Evolutionary conservation across 2,329 filamentous ascomycete genomes (phyloP).

Genomic region (Epichloe gansuensis): DNA sequence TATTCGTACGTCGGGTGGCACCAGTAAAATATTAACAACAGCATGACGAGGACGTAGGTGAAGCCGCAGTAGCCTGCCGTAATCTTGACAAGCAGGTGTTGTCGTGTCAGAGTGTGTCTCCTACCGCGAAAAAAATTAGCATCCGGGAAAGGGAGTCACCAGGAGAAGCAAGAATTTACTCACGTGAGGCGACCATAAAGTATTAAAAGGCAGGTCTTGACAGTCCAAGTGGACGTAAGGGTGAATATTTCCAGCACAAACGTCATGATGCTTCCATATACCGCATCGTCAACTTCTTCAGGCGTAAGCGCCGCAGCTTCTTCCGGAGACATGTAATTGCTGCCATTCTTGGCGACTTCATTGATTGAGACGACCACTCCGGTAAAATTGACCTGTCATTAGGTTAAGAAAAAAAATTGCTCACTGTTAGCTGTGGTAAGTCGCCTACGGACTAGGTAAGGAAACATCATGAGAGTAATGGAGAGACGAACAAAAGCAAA

Average conservation of each 20-base stretch:
- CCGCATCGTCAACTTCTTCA: slow-evolving; percentile 25
- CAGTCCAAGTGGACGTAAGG: slow-evolving; percentile 35
- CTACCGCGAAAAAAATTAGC: slow-evolving; percentile 5
- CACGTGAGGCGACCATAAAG: slow-evolving; percentile 40
- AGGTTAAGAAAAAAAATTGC: not conserved
- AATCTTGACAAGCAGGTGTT: slow-evolving; percentile 26
- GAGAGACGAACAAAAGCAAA: slow-evolving; percentile 27
- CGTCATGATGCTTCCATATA: slow-evolving; percentile 41
- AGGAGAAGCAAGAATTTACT: slow-evolving; percentile 9
- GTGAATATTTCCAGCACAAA: slow-evolving; percentile 41
- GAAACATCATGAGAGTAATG: too few species aligned
- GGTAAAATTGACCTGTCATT: slow-evolving; percentile 14
- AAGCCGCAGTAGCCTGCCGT: slow-evolving; percentile 30
- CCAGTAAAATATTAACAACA: slow-evolving; percentile 40
- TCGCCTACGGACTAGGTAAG: not conserved
- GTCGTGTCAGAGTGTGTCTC: slow-evolving; percentile 15
- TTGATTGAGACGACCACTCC: slow-evolving; percentile 30
- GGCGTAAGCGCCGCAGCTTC: slow-evolving; percentile 29
- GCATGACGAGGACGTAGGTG: slow-evolving; percentile 34
- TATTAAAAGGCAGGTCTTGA: slow-evolving; percentile 39
- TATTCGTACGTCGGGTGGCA: slow-evolving; percentile 39
- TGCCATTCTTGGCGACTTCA: slow-evolving; percentile 29
- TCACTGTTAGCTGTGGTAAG: not conserved
- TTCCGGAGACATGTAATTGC: slow-evolving; percentile 29
- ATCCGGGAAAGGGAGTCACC: too few species aligned